Conservation (phyloP, 2,329 filamentous ascomycete species). For the Alternaria sp. region DNA sequence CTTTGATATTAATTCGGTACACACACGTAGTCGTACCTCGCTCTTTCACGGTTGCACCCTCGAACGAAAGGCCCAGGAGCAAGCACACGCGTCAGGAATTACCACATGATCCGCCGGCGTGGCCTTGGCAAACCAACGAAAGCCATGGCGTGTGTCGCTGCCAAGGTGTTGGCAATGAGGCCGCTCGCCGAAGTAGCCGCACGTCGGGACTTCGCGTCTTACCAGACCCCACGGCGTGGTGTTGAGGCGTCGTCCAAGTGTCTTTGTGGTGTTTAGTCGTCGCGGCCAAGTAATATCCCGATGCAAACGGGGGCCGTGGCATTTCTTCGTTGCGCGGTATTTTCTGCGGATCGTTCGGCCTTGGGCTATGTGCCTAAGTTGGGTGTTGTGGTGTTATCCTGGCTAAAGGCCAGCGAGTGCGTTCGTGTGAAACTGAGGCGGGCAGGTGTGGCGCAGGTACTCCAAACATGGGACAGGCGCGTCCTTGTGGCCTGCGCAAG, state of each 20-base stretch:
- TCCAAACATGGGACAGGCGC: not conserved
- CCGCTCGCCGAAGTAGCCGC: not conserved
- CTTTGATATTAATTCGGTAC: not conserved
- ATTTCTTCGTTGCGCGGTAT: not conserved
- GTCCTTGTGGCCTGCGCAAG: not conserved
- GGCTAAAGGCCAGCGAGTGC: not conserved
- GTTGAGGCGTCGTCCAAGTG: not conserved
- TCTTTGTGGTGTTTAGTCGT: not conserved
- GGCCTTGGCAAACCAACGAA: conserved; percentile 3
- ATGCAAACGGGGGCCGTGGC: not conserved
- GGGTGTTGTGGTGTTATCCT: not conserved
- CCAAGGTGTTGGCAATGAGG: not conserved
- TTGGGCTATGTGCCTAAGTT: not conserved
- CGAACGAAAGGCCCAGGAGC: not conserved
- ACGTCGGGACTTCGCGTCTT: not conserved
- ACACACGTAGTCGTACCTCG: not conserved
- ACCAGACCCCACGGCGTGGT: not conserved
- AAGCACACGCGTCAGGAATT: not conserved
- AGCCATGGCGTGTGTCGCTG: not conserved
- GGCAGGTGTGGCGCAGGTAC: conserved; percentile 6
- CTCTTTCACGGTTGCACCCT: not conserved
- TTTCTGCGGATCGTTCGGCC: not conserved
- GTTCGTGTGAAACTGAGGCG: conserved; percentile 8
- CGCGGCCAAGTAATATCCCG: not conserved
- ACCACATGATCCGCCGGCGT: not conserved